These are phyloP conservation scores for Epichloe gansuensis DNA, from an alignment of 2,329 filamentous ascomycete genomes.

Conservation along the genomic window DNA sequence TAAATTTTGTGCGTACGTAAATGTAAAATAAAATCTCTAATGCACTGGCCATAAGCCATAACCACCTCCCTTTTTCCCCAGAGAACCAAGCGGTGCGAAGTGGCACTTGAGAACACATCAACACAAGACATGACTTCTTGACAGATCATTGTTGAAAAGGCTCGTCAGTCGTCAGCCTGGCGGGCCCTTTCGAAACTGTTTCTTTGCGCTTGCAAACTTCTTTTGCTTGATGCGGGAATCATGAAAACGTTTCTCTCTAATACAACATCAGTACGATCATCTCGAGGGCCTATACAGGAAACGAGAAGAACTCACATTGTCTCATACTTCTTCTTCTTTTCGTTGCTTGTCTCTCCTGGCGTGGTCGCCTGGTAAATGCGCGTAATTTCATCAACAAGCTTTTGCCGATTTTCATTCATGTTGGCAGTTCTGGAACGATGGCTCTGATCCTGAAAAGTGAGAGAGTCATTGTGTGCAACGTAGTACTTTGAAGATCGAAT, in stretches of 20 bases:
- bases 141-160: neutral
- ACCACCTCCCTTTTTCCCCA: no score
- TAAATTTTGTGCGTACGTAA: no score
- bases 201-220: constrained; percentile 38
- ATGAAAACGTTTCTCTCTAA: constrained; percentile 35
- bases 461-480: constrained; percentile 35
- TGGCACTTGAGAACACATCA: no score
- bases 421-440: constrained; percentile 41
- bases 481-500: constrained; percentile 44
- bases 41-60: no score
- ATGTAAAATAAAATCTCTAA: no score
- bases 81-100: no score
- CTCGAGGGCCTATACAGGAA: neutral
- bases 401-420: constrained; percentile 37
- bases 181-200: constrained; percentile 31
- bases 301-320: constrained; percentile 26
- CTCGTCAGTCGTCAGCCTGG: constrained; percentile 12
- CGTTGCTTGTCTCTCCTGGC: constrained; percentile 32
- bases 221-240: constrained; percentile 33
- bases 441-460: constrained; percentile 43
- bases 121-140: no score
- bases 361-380: constrained; percentile 34
- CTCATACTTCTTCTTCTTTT: constrained; percentile 37
- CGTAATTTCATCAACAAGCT: constrained; percentile 35
- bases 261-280: neutral